These are phyloP conservation scores for Erodium maritimum DNA, from an alignment of 345 rosid species.

Conservation along the genomic window DNA sequence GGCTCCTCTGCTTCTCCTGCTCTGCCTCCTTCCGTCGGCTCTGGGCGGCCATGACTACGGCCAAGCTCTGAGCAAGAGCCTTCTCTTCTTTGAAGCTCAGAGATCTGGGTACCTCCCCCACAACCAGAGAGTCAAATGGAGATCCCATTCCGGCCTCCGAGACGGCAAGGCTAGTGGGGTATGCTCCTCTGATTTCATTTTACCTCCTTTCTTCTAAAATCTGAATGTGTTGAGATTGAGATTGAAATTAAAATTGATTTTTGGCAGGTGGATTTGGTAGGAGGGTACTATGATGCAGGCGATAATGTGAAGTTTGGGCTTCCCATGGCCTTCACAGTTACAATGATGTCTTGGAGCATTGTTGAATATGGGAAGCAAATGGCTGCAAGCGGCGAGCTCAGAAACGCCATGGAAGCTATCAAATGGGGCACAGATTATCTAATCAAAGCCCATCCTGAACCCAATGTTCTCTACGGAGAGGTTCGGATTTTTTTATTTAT, in stretches of 20 bases:
- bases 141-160: slow-evolving; percentile 73
- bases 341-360: slow-evolving; percentile 99
- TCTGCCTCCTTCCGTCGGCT: slow-evolving; percentile 46
- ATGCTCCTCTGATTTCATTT: slow-evolving; percentile 9
- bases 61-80: slow-evolving; percentile 86
- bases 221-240: neutral
- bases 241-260: neutral
- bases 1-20: slow-evolving; percentile 40
- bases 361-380: slow-evolving; percentile 81
- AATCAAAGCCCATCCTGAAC: slow-evolving; percentile 93
- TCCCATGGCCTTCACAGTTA: slow-evolving; percentile 96
- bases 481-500: slow-evolving; percentile 16
- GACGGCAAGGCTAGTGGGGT: slow-evolving; percentile 99
- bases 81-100: slow-evolving; percentile 96
- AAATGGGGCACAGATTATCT: slow-evolving; percentile 98
- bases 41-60: slow-evolving; percentile 80
- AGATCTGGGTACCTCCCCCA: slow-evolving; percentile 87
- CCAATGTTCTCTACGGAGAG: slow-evolving; percentile 92
- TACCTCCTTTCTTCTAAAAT: neutral
- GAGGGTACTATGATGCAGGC: slow-evolving; percentile 99
- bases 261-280: slow-evolving; percentile 84
- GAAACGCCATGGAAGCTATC: slow-evolving; percentile 75
- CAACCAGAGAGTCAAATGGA: slow-evolving; percentile 86
- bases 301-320: slow-evolving; percentile 98
- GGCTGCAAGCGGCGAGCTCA: slow-evolving; percentile 62